Percentiles rank a stretch among this genome's conserved stretches.
Evolutionary conservation across 768 basidiomycete genomes (phyloP).

Genomic region (Mycena capillaripes): DNA sequence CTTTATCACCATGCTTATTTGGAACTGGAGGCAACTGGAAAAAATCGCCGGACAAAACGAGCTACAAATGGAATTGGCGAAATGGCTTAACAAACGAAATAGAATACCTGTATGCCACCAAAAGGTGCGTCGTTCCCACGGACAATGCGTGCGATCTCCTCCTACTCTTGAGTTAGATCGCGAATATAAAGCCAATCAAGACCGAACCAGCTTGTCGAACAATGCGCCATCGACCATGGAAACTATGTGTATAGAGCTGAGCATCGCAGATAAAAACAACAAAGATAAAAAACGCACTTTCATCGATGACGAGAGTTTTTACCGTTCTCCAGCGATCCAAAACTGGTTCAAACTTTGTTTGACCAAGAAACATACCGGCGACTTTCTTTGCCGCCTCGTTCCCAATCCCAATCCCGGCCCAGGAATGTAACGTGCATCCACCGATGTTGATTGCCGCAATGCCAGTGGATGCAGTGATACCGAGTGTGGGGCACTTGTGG

Average conservation of each 20-base stretch:
- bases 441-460: constrained; percentile 89
- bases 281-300: constrained; percentile 64
- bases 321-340: constrained; percentile 74
- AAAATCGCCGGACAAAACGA: constrained; percentile 91
- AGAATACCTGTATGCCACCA: constrained; percentile 85
- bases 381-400: constrained; percentile 66
- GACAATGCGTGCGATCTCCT: constrained; percentile 71
- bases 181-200: constrained; percentile 8
- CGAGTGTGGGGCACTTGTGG: constrained; percentile 56
- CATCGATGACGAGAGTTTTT: constrained; percentile 84
- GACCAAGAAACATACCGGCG: constrained; percentile 65
- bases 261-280: background rate
- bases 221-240: constrained; percentile 89
- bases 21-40: constrained; percentile 91
- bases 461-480: constrained; percentile 85
- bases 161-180: constrained; percentile 58
- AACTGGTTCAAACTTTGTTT: constrained; percentile 53
- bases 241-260: constrained; percentile 62
- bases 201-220: constrained; percentile 84
- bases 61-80: constrained; percentile 54
- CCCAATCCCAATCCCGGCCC: constrained; percentile 87
- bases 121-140: constrained; percentile 72
- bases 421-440: constrained; percentile 85
- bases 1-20: constrained; percentile 60
- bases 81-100: background rate